These are phyloP conservation scores for Colletotrichum falcatum DNA, from an alignment of 2,329 filamentous ascomycete genomes.

Conservation along the genomic window DNA sequence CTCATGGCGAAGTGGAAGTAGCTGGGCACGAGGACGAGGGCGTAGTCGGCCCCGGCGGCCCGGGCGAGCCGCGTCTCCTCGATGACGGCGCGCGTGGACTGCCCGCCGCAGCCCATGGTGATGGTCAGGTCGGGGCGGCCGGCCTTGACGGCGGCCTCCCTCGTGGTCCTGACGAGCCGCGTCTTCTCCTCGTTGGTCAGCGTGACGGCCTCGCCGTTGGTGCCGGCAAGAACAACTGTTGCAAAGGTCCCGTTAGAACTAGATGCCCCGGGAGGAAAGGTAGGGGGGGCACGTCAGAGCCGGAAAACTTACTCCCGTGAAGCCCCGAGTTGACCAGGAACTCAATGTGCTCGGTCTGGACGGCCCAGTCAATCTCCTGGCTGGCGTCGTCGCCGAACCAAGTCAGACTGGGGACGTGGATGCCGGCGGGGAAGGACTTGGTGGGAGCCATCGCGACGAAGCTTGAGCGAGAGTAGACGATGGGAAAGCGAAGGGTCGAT, in stretches of 20 bases:
- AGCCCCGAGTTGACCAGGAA: constrained; percentile 66
- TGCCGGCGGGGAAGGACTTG: constrained; percentile 59
- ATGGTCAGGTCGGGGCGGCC: constrained; percentile 70
- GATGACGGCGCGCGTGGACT: constrained; percentile 75
- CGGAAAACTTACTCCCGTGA: constrained; percentile 56
- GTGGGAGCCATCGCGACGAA: constrained; percentile 48
- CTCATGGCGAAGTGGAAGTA: constrained; percentile 77
- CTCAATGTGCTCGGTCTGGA: constrained; percentile 64
- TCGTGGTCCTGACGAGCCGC: constrained; percentile 70
- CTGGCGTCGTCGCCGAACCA: constrained; percentile 61
- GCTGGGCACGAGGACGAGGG: constrained; percentile 75
- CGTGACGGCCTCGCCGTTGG: constrained; percentile 80
- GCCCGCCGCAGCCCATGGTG: constrained; percentile 75
- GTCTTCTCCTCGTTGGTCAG: constrained; percentile 73
- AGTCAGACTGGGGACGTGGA: constrained; percentile 68
- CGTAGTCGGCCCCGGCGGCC: constrained; percentile 74
- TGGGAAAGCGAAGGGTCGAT: neutral
- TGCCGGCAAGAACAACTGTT: constrained; percentile 74
- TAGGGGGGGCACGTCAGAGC: neutral
- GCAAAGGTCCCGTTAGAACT: neutral
- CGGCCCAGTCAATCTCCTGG: constrained; percentile 68
- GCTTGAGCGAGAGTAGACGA: constrained; percentile 8
- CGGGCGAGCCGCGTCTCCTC: constrained; percentile 72
- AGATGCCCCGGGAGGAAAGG: too few relatives aligned
- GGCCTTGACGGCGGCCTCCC: constrained; percentile 67